A percentile compares a stretch with the other conserved stretches of the same genome.
Conservation (phyloP, 2,329 filamentous ascomycete species). For the Aspergillus sojae region DNA sequence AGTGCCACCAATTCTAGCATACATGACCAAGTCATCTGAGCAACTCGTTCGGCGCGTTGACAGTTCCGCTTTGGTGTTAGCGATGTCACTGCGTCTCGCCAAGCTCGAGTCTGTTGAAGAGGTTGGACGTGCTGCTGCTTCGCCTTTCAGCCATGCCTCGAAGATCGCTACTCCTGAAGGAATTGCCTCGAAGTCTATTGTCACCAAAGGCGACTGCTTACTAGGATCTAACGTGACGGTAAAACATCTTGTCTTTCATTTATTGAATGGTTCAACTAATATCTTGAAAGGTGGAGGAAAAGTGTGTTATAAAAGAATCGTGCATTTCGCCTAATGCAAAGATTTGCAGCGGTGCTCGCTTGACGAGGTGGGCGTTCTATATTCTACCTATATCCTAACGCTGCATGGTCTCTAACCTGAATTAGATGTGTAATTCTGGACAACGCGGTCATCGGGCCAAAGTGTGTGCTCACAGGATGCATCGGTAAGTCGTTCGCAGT, state of each 20-base stretch:
- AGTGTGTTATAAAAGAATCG: constrained; percentile 84
- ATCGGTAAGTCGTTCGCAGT: constrained; percentile 48
- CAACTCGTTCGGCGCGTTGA: constrained; percentile 86
- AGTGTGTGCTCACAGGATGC: constrained; percentile 83
- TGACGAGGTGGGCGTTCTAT: constrained; percentile 52
- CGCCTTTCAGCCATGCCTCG: constrained; percentile 73
- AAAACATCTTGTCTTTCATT: background rate
- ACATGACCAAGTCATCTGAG: constrained; percentile 63
- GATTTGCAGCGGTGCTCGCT: constrained; percentile 80
- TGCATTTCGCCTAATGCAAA: constrained; percentile 87
- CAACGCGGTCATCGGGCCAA: constrained; percentile 79
- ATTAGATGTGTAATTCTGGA: constrained; percentile 87
- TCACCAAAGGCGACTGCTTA: constrained; percentile 79
- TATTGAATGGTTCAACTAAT: background rate
- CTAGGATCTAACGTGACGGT: constrained; percentile 83
- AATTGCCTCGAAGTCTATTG: constrained; percentile 77
- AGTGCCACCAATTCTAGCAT: constrained; percentile 74
- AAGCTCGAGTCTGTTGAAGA: constrained; percentile 73
- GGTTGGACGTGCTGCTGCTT: constrained; percentile 58
- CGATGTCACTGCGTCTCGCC: constrained; percentile 81
- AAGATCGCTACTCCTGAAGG: constrained; percentile 85
- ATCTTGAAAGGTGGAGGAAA: constrained; percentile 67
- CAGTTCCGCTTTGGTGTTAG: constrained; percentile 77
- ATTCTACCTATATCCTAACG: background rate
- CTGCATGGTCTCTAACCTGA: background rate